Base-by-base conservation (phyloP, 1,284 basidiomycete genomes). In the Taiwanofungus camphoratus region DNA sequence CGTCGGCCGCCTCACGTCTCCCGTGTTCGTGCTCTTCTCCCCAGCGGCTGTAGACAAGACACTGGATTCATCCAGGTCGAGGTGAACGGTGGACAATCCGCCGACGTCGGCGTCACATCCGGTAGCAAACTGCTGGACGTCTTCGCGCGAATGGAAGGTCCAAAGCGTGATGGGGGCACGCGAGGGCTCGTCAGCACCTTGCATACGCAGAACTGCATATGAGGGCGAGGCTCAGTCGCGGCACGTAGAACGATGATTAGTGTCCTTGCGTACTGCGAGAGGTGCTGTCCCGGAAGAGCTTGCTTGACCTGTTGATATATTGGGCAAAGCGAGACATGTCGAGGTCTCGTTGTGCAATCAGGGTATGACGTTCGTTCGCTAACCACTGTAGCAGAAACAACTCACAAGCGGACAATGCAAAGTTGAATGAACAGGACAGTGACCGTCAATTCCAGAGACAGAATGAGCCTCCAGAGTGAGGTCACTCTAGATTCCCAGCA, bases 21-120 rank as follows among this genome's bases (percentile, higher is more conserved):
- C 22, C n/a, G n/a, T n/a, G n/a, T n/a, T n/a, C 9, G 26, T 11
- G 12, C 36, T 13, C 19, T 11, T 38, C 21, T 57, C 49, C 46
- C 58, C 68, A 41, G 40, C 61, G 67, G 26, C 71, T 68, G 26
- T 57, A 56, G 19, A 49, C 11, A 42, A 47, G 0, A 55, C 52
- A 1, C 59, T 57, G 16, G 67, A 59, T 27, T 73, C 66, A 53
- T 84, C 79, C 23, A 89, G 64, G 39, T 78, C 79, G 26, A 92
- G 66, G 49, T 82, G 61, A 6, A 78, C 81, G 0, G 81, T 82
- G 3, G 89, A 90, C n/a, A 76, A 75, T 1, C 92, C 92, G 1
- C 92, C 92, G 39, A 92, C 82, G 62, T 94, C 92, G 3, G 73
- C 73, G 62, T 94, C 91, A 54, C 82, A 87, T 3, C 91, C 91